phyloP scores from a whole-genome alignment of 768 basidiomycete genomes.

The Xerocomus potaroensis region DNA sequence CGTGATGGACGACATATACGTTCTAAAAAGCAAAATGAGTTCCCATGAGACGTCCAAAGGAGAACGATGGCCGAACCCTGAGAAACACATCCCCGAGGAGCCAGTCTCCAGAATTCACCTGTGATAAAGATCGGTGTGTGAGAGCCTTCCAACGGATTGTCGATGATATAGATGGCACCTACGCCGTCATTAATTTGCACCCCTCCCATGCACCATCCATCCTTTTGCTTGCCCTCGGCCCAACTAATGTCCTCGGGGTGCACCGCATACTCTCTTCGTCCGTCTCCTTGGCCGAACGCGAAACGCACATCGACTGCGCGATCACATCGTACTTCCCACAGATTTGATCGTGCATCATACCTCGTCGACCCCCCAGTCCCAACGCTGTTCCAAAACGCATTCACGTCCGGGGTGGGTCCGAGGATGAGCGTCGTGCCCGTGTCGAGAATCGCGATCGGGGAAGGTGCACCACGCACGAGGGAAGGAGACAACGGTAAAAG shows the following conservation, averaged over 20 bases:
- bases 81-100: conserved; percentile 57
- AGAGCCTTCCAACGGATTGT: too few species aligned
- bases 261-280: conserved; percentile 37
- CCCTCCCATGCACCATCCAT: conserved; percentile 54
- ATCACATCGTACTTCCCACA: conserved; percentile 52
- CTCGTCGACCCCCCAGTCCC: conserved; percentile 37
- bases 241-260: conserved; percentile 53
- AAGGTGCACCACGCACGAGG: conserved; percentile 36
- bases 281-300: conserved; percentile 37
- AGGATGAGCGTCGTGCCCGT: conserved; percentile 58
- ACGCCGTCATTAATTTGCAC: conserved; percentile 51
- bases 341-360: conserved; percentile 31
- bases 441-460: conserved; percentile 56
- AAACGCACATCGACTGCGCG: conserved; percentile 44
- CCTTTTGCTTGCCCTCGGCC: conserved; percentile 36
- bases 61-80: conserved; percentile 35
- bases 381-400: conserved; percentile 47
- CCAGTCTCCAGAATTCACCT: conserved; percentile 59
- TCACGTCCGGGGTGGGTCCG: conserved; percentile 49
- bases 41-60: not conserved
- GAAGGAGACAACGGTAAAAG: conserved; percentile 42
- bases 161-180: too few species aligned
- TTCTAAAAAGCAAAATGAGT: conserved; percentile 35
- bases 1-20: conserved; percentile 49
- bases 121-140: too few species aligned